Conservation (phyloP, 2,329 filamentous ascomycete genomes). For the Cordyceps farinosa region DNA sequence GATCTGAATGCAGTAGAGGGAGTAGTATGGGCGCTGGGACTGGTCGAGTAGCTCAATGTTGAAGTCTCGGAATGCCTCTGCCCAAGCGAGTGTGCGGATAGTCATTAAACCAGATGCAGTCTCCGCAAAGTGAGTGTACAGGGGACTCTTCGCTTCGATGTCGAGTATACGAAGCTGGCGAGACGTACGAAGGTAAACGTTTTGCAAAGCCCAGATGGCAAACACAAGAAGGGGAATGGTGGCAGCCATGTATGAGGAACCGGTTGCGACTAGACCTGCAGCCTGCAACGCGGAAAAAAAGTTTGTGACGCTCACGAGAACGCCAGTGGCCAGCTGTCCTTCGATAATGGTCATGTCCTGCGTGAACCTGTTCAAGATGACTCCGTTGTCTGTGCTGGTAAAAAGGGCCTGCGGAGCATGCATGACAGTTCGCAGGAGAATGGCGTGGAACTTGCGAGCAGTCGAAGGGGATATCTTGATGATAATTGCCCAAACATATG, state of each 20-base stretch:
- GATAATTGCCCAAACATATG: constrained; percentile 20
- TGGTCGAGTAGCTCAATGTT: constrained; percentile 41
- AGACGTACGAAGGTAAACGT: constrained; percentile 30
- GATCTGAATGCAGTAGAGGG: constrained; percentile 46
- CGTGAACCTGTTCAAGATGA: constrained; percentile 8
- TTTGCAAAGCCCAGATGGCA: not conserved
- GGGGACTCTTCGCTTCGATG: constrained; percentile 32
- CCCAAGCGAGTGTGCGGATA: constrained; percentile 48
- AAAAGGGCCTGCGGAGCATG: constrained; percentile 2
- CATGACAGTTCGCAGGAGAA: constrained; percentile 19
- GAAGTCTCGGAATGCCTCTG: constrained; percentile 33
- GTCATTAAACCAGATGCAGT: constrained; percentile 43
- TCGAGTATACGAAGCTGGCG: constrained; percentile 34
- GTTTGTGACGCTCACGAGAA: not conserved
- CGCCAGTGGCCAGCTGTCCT: constrained; percentile 2
- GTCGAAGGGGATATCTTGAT: constrained; percentile 19
- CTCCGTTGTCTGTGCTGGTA: constrained; percentile 2
- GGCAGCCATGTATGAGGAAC: not conserved
- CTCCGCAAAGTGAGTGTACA: constrained; percentile 37
- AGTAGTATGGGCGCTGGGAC: constrained; percentile 48
- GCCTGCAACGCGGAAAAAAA: not conserved
- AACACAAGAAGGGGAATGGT: not conserved
- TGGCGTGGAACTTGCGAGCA: constrained; percentile 17
- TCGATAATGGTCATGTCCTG: constrained; percentile 7
- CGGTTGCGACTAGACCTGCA: not conserved